Base-by-base conservation (phyloP, 2,329 filamentous ascomycete species). In the Claviceps fusiformis region DNA sequence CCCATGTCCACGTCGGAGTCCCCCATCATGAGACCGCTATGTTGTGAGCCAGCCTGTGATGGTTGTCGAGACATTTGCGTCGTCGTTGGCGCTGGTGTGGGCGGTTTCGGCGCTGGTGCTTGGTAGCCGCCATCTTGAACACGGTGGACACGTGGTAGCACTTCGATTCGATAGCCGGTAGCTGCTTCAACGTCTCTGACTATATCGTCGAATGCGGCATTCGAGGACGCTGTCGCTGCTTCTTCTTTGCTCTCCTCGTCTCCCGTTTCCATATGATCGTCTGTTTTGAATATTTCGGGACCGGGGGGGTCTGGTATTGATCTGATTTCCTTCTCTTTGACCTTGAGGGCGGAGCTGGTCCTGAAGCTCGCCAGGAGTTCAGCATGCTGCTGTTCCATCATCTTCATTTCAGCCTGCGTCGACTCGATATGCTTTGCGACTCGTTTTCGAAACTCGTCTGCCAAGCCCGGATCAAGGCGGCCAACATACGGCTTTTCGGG, bases 401-500 rank as follows among this genome's bases (percentile, higher is more conserved):
- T 83, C 62, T 91, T 86, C 55, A 97, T 89, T 63, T 97, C 91
- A 1, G 81, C 81, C 58, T 87, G 82, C 52, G 88, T 86, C 33
- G 86, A 80, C 9, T 81, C 78, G 11, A 93, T 78, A 64, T 87
- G 86, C 50, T 86, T 81, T 27, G 80, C 73, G 2, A 91, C 87
- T 41, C 90, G 82, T 64, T 86, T 85, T 56, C 86, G 83, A 68
- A 97, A 96, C 61, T 93, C 86, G 48, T 89, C 85, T 0, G 91
- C 82, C 63, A 92, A 82, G n/a, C 81, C 86, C 3, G 82, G 72
- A 57, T 89, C 86, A 53, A 96, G 72, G 27, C 81, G 80, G 3
- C 69, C 68, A 15, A 81, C 76, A 55, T 86, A 81, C 47, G 83
- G 79, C 59, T 83, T 77, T 52, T 83, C 79, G 0, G 73, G 70